Conservation (phyloP, 139 green algal species). For the Chlorella sp. region DNA sequence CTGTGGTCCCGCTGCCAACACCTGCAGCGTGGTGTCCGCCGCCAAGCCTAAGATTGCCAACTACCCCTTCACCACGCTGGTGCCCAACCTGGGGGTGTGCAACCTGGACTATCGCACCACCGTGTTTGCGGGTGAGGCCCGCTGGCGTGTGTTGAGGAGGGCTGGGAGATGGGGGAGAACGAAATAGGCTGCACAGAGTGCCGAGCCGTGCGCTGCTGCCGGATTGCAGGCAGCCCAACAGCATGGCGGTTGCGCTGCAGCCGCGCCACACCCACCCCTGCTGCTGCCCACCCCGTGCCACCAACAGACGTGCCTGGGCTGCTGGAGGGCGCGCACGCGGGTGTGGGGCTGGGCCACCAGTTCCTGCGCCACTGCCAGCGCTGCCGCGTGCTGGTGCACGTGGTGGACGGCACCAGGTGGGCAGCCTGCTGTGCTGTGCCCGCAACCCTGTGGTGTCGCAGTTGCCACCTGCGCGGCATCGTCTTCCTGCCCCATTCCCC, state of each 20-base stretch:
- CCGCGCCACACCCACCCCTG: background rate
- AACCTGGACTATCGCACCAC: constrained; percentile 84
- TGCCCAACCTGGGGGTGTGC: constrained; percentile 97
- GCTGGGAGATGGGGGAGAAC: background rate
- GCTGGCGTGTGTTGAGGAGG: too few relatives aligned
- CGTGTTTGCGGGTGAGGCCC: constrained; percentile 55
- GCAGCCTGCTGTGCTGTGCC: too few relatives aligned
- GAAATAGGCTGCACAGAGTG: too few relatives aligned
- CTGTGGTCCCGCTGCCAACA: background rate
- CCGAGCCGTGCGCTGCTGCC: too few relatives aligned
- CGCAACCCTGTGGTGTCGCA: too few relatives aligned
- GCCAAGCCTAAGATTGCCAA: constrained; percentile 93
- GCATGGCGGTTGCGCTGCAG: too few relatives aligned
- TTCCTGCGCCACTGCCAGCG: constrained; percentile 88
- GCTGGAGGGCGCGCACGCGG: constrained; percentile 92
- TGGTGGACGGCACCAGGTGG: constrained; percentile 89
- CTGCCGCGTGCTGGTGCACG: constrained; percentile 86
- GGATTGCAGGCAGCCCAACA: too few relatives aligned
- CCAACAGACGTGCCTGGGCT: constrained; percentile 91
- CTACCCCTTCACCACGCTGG: constrained; percentile 99
- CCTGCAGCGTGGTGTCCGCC: constrained; percentile 66
- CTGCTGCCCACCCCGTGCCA: background rate
- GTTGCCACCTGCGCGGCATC: too few relatives aligned
- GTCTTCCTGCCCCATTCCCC: too few relatives aligned
- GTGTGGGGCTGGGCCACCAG: constrained; percentile 91